phyloP scores from a whole-genome alignment of 257 asterid genomes.

The Primulina tabacum region DNA sequence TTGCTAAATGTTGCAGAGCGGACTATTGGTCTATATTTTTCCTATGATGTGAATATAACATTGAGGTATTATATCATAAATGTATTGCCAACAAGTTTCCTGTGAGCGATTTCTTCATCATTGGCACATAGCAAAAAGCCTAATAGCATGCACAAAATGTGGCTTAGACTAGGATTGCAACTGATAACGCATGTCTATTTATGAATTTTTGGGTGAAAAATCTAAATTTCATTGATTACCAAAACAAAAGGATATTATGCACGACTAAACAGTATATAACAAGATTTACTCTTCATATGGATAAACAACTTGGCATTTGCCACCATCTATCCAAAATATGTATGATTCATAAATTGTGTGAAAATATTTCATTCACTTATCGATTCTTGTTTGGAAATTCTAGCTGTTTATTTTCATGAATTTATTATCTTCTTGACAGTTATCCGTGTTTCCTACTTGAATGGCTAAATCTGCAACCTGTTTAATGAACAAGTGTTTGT shows the following conservation, averaged over 20 bases:
- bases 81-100: conserved; percentile 7
- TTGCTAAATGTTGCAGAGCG: conserved; percentile 65
- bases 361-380: no score
- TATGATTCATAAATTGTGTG: neutral
- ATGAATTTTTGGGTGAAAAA: neutral
- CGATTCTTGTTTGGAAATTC: neutral
- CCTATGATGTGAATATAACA: conserved; percentile 87
- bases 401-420: neutral
- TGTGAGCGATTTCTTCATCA: conserved; percentile 12
- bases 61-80: conserved; percentile 52
- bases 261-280: neutral
- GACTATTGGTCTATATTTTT: conserved; percentile 78
- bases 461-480: conserved; percentile 1
- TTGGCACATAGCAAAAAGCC: conserved; percentile 13
- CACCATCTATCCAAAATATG: neutral
- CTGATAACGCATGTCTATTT: neutral
- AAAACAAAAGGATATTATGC: neutral
- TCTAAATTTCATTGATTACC: conserved; percentile 7
- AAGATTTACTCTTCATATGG: neutral
- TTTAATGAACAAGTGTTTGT: neutral
- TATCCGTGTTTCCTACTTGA: neutral
- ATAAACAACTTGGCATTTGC: neutral
- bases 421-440: neutral
- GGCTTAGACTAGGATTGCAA: conserved; percentile 2
- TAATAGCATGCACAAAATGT: neutral